A percentile compares a stretch with the other conserved stretches of the same genome.
Conservation (phyloP, 768 basidiomycete species). For the Trametes meyenii region DNA sequence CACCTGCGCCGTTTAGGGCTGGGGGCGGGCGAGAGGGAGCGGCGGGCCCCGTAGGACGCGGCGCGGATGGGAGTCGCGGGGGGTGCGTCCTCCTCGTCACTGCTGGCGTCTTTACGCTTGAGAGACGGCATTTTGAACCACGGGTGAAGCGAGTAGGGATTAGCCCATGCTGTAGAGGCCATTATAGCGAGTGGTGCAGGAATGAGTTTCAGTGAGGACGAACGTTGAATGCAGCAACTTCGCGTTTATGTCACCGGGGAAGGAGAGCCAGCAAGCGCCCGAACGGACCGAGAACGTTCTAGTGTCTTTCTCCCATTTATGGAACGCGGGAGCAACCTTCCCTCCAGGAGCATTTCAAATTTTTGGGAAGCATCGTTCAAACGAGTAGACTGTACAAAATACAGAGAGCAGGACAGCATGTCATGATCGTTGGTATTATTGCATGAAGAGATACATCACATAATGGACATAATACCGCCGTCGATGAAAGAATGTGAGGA, state of each 20-base stretch:
- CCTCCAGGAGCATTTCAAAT: background rate
- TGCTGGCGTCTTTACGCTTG: constrained; percentile 42
- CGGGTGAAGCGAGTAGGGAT: constrained; percentile 42
- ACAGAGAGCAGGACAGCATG: constrained; percentile 16
- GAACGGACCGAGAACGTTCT: constrained; percentile 25
- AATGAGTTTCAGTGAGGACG: background rate
- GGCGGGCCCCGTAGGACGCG: constrained; percentile 9
- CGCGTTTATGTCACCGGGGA: background rate
- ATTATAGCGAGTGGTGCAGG: constrained; percentile 33
- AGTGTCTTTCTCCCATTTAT: constrained; percentile 6
- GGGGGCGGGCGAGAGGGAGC: constrained; percentile 31
- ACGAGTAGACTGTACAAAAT: background rate
- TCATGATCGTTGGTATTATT: constrained; percentile 26
- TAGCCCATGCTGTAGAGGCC: constrained; percentile 36
- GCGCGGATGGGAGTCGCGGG: constrained; percentile 16
- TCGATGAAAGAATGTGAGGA: constrained; percentile 19
- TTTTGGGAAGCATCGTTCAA: background rate
- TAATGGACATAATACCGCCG: constrained; percentile 25
- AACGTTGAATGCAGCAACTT: background rate
- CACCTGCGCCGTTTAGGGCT: constrained; percentile 48
- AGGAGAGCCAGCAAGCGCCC: constrained; percentile 7
- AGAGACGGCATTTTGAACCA: constrained; percentile 44
- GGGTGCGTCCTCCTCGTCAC: constrained; percentile 25
- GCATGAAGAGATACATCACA: constrained; percentile 25
- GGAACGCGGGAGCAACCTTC: background rate